phyloP scores from a whole-genome alignment of 1,284 basidiomycete genomes.

The Rhodotorula mucilaginosa region DNA sequence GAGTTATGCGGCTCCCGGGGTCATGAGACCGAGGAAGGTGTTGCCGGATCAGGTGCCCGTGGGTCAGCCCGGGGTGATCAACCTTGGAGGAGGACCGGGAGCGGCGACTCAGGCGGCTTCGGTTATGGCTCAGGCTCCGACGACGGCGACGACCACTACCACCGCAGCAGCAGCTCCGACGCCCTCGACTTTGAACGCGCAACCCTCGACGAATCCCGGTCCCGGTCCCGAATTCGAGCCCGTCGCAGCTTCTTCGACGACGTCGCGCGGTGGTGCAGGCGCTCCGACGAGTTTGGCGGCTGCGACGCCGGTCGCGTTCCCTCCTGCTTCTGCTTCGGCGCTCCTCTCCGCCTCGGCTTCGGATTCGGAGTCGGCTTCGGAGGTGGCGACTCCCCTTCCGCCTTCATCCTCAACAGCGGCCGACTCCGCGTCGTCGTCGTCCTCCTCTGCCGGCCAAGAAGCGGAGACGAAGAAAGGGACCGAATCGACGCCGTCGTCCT shows the following conservation, averaged over 20 bases:
- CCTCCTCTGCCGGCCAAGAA: too few species aligned
- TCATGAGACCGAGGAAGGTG: conserved; percentile 43
- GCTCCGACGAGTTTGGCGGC: not conserved
- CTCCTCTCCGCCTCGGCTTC: not conserved
- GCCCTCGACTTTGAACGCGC: not conserved
- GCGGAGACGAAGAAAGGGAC: too few species aligned
- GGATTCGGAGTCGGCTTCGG: too few species aligned
- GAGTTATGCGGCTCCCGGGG: conserved; percentile 41
- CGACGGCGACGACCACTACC: not conserved
- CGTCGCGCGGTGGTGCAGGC: too few species aligned
- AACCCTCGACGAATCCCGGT: not conserved
- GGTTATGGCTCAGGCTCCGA: not conserved
- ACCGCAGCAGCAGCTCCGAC: not conserved
- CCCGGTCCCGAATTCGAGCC: not conserved
- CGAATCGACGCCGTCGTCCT: not conserved
- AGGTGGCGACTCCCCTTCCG: too few species aligned
- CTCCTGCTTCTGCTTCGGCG: not conserved
- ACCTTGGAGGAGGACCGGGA: conserved; percentile 6
- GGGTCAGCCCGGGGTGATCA: conserved; percentile 26
- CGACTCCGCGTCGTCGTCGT: too few species aligned
- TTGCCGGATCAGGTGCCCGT: conserved; percentile 36
- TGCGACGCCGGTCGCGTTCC: conserved; percentile 1
- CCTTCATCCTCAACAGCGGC: too few species aligned
- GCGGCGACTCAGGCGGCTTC: not conserved
- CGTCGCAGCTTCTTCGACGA: not conserved